Evolutionary conservation across 371 early-diverging fungal species (phyloP).

Genomic region (Lichtheimia ramosa): DNA sequence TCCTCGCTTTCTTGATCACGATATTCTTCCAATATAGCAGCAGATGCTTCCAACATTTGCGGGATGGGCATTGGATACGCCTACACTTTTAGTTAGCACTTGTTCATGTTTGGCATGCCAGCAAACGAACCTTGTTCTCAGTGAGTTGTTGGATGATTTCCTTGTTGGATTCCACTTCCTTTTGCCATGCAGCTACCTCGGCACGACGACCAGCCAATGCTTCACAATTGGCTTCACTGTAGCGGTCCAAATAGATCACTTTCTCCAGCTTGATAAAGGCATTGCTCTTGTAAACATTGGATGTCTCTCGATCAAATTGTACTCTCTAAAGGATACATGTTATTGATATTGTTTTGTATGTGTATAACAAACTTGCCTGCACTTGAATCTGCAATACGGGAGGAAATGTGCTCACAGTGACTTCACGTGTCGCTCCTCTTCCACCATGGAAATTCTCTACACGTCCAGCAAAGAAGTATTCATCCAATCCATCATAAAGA

Average conservation of each 20-base stretch:
- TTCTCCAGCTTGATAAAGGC: slow-evolving; percentile 58
- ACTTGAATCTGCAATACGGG: slow-evolving; percentile 67
- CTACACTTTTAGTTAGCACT: slow-evolving; percentile 15
- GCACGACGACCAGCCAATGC: slow-evolving; percentile 27
- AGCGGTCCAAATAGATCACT: slow-evolving; percentile 60
- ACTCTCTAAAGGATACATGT: slow-evolving; percentile 46
- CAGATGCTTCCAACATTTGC: slow-evolving; percentile 40
- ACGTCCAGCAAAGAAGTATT: slow-evolving; percentile 55
- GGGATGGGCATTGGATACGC: slow-evolving; percentile 37
- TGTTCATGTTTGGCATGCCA: neutral
- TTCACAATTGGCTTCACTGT: slow-evolving; percentile 43
- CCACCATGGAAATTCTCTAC: slow-evolving; percentile 55
- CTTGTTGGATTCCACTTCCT: slow-evolving; percentile 27
- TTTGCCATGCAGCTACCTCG: slow-evolving; percentile 34
- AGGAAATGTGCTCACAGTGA: slow-evolving; percentile 55
- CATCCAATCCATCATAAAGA: slow-evolving; percentile 64
- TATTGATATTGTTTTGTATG: neutral
- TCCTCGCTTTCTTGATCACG: slow-evolving; percentile 6
- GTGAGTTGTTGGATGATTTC: slow-evolving; percentile 27
- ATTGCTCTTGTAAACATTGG: slow-evolving; percentile 66
- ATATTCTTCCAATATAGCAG: slow-evolving; percentile 29
- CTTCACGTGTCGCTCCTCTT: slow-evolving; percentile 50
- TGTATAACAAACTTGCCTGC: slow-evolving; percentile 35
- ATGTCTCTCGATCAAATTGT: slow-evolving; percentile 62
- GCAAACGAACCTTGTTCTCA: slow-evolving; percentile 27